Evolutionary conservation across 129 eudicot genomes (phyloP).

Genomic region (Arctium minus): DNA sequence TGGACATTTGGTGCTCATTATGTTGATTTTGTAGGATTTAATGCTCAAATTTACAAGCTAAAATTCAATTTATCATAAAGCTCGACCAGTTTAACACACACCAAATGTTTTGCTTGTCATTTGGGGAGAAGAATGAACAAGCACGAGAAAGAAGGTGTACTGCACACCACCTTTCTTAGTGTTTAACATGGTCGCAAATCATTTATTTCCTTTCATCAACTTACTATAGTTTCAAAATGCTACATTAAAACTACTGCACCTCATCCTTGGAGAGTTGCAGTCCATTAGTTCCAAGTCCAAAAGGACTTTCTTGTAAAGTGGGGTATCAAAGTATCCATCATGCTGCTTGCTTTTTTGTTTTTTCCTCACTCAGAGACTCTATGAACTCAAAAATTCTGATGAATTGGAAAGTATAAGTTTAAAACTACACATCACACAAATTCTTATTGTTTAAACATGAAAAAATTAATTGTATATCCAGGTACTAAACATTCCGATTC

Average conservation of each 20-base stretch:
- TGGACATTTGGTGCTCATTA: neutral
- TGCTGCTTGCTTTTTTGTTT: neutral
- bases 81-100: neutral
- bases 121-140: neutral
- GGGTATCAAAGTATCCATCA: neutral
- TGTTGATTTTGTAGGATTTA: neutral
- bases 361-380: neutral
- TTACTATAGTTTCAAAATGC: constrained; percentile 1
- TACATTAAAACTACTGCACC: neutral
- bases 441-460: neutral
- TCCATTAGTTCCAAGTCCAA: neutral
- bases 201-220: neutral
- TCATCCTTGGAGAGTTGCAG: neutral
- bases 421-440: neutral
- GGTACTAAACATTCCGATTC: neutral
- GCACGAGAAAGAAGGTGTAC: neutral
- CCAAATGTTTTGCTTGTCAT: neutral
- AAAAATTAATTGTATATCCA: neutral
- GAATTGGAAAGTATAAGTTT: neutral
- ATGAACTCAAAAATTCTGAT: neutral
- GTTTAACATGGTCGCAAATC: neutral
- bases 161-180: neutral
- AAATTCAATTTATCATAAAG: neutral
- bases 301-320: neutral
- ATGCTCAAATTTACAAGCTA: neutral